Percentiles rank a stretch among this genome's conserved stretches.
phyloP scores from a whole-genome alignment of 345 rosid genomes.

The Acer negundo region DNA sequence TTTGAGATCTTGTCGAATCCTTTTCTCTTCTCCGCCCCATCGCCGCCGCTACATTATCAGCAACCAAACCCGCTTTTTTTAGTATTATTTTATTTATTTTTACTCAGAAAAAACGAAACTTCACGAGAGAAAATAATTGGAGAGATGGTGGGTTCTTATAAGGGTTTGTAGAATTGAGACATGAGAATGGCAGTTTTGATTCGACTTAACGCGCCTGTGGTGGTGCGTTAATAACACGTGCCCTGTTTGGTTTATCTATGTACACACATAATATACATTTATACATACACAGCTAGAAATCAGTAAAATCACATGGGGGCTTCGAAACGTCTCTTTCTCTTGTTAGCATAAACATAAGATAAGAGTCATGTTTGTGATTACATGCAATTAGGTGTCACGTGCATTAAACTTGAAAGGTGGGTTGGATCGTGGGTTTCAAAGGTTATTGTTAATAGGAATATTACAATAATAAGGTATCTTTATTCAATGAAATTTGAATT shows the following conservation, averaged over 20 bases:
- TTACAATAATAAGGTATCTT: neutral
- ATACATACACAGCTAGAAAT: neutral
- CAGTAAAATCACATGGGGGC: conserved; percentile 35
- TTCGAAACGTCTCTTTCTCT: conserved; percentile 17
- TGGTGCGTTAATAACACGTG: neutral
- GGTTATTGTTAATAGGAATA: neutral
- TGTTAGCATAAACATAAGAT: neutral
- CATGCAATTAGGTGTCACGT: conserved; percentile 39
- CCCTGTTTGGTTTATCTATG: neutral
- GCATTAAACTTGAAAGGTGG: conserved; percentile 46
- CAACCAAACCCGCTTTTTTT: neutral
- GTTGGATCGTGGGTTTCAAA: conserved; percentile 30
- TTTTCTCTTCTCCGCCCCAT: conserved; percentile 48
- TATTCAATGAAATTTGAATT: too few relatives aligned
- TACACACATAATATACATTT: too few relatives aligned
- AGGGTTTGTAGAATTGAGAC: neutral
- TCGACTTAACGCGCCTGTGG: neutral
- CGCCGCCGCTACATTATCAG: conserved; percentile 16
- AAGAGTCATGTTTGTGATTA: conserved; percentile 12
- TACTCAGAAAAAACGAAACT: neutral
- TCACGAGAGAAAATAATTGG: neutral
- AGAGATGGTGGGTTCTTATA: conserved; percentile 21
- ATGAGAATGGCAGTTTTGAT: neutral
- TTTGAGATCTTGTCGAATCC: conserved; percentile 43
- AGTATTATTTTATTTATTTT: too few relatives aligned